phyloP scores from a whole-genome alignment of 148 eudicot species.

The Limonium bicolor region DNA sequence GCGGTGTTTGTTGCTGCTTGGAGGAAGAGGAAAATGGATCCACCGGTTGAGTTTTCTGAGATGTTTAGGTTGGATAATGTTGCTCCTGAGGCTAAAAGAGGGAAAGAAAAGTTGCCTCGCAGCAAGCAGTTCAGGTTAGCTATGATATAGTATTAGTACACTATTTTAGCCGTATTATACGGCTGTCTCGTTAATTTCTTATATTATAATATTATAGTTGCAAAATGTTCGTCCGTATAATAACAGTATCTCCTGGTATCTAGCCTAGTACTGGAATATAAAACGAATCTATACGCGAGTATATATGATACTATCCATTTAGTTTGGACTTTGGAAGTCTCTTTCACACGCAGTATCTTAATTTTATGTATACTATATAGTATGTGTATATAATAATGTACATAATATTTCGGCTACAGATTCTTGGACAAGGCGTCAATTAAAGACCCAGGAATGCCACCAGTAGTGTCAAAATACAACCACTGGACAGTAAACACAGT shows the following conservation, averaged over 20 bases:
- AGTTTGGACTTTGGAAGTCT: neutral
- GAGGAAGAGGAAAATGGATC: slow-evolving; percentile 20
- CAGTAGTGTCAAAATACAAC: slow-evolving; percentile 9
- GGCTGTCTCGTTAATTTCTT: slow-evolving; percentile 9
- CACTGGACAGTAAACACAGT: slow-evolving; percentile 49
- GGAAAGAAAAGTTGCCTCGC: slow-evolving; percentile 58
- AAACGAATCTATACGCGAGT: too few species aligned
- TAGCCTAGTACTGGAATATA: neutral
- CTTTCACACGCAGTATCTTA: neutral
- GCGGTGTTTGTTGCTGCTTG: slow-evolving; percentile 31
- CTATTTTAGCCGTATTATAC: too few species aligned
- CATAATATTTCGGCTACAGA: slow-evolving; percentile 23
- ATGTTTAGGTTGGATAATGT: slow-evolving; percentile 19
- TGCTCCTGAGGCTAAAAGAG: slow-evolving; percentile 13
- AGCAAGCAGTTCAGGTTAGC: slow-evolving; percentile 70
- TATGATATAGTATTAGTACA: neutral
- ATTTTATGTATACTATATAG: neutral
- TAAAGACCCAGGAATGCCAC: slow-evolving; percentile 18
- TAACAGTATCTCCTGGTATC: too few species aligned
- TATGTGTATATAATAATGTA: neutral
- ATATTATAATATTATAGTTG: neutral
- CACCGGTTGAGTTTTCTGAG: slow-evolving; percentile 21
- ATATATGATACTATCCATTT: too few species aligned
- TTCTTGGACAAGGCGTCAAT: slow-evolving; percentile 87
- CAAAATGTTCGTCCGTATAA: too few species aligned